phyloP scores from a whole-genome alignment of 116 monocot genomes.

The Papilionanthe hybrid region DNA sequence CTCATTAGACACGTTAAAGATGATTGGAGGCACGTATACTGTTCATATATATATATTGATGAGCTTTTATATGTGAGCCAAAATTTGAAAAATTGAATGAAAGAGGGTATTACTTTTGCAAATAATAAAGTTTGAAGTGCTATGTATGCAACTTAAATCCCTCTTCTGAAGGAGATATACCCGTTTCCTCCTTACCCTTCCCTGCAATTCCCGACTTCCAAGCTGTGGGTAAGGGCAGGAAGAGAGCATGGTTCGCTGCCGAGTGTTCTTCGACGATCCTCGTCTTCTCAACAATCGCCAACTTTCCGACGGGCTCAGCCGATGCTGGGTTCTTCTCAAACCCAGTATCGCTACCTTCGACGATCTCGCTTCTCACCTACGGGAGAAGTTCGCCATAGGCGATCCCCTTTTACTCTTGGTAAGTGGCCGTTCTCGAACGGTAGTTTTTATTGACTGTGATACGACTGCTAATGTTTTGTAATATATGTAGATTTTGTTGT shows the following conservation, averaged over 20 bases:
- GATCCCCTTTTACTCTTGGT: conserved; percentile 7
- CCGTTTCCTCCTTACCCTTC: background rate
- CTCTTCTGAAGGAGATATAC: background rate
- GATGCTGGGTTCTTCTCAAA: conserved; percentile 18
- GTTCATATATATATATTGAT: too few species aligned
- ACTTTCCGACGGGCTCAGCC: conserved; percentile 8
- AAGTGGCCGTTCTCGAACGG: background rate
- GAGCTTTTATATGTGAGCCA: too few species aligned
- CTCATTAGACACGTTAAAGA: too few species aligned
- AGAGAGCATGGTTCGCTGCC: background rate
- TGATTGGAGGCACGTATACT: too few species aligned
- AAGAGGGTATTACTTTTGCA: too few species aligned
- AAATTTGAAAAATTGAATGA: too few species aligned
- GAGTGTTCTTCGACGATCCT: conserved; percentile 13
- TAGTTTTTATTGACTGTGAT: background rate
- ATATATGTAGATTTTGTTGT: background rate
- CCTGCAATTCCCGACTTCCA: background rate
- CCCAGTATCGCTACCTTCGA: conserved; percentile 9
- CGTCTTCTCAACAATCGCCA: conserved; percentile 8
- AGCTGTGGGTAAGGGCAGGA: background rate
- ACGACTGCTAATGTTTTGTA: background rate
- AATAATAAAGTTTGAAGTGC: too few species aligned
- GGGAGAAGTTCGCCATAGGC: conserved; percentile 4
- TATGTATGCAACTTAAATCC: too few species aligned
- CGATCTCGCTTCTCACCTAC: conserved; percentile 11